Conservation (phyloP, 371 early-diverging fungal species). For the Mucor indicus region DNA sequence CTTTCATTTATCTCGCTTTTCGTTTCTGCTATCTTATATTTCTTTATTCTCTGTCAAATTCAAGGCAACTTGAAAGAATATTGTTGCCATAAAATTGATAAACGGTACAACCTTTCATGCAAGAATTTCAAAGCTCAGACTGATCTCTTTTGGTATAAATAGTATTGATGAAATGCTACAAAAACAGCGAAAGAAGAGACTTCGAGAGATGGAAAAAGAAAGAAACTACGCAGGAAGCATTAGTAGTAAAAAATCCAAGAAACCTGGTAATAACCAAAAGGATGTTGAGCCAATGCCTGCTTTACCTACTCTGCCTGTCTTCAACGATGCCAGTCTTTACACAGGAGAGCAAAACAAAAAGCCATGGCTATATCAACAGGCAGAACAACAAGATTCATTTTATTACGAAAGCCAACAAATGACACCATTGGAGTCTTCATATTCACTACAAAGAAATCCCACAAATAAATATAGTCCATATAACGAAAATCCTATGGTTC, state of each 20-base stretch:
- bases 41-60: conserved; percentile 77
- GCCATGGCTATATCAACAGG: conserved; percentile 8
- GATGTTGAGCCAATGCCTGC: conserved; percentile 1
- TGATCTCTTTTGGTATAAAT: background rate
- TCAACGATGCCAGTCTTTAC: conserved; percentile 9
- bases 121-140: background rate
- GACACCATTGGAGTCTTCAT: conserved; percentile 9
- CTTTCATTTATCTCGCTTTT: conserved; percentile 54
- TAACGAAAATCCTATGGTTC: conserved; percentile 1
- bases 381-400: conserved; percentile 3
- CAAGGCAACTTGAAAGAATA: conserved; percentile 91
- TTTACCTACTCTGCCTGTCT: conserved; percentile 10
- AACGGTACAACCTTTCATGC: conserved; percentile 48
- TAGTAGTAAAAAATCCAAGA: conserved; percentile 15
- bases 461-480: conserved; percentile 4
- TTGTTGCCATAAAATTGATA: conserved; percentile 89
- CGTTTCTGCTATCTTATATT: conserved; percentile 70
- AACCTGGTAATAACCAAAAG: background rate
- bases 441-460: conserved; percentile 6
- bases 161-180: conserved; percentile 36
- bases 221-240: conserved; percentile 8
- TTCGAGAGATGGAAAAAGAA: conserved; percentile 25
- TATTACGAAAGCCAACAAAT: conserved; percentile 6
- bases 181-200: conserved; percentile 32
- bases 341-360: background rate